Percentiles rank a stretch among this genome's conserved stretches.
These are phyloP conservation scores for Eremothecium coryli DNA, from an alignment of 1,139 yeast genomes.

Conservation along the genomic window DNA sequence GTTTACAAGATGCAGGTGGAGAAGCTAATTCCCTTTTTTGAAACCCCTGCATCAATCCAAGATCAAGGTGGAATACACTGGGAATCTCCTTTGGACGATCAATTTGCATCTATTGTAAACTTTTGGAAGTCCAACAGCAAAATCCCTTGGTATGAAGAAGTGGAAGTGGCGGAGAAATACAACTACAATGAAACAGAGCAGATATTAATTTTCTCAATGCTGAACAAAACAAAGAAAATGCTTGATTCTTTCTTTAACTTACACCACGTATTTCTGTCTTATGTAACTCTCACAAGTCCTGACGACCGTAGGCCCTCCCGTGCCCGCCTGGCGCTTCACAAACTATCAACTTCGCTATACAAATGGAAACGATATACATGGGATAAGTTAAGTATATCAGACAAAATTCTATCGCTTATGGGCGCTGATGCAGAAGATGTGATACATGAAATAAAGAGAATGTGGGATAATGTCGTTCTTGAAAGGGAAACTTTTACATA, in stretches of 20 bases:
- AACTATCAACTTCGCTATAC: not conserved
- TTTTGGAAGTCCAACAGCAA: constrained; percentile 5
- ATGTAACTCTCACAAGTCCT: not conserved
- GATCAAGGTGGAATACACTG: constrained; percentile 1
- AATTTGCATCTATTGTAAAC: constrained; percentile 2
- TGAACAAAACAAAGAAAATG: not conserved
- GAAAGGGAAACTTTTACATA: constrained; percentile 7
- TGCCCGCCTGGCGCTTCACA: not conserved
- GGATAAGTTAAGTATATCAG: constrained; percentile 9
- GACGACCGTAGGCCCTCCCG: not conserved
- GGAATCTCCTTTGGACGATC: constrained; percentile 4
- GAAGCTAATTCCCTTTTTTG: constrained; percentile 42
- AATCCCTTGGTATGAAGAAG: constrained; percentile 17
- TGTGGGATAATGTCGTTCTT: constrained; percentile 7
- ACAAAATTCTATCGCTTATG: constrained; percentile 5
- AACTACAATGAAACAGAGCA: constrained; percentile 5
- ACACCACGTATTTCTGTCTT: not conserved
- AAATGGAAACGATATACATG: constrained; percentile 3
- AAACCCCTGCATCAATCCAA: constrained; percentile 3
- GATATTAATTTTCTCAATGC: not conserved
- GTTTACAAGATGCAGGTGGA: constrained; percentile 22
- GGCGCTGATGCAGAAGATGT: constrained; percentile 6
- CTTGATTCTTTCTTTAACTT: constrained; percentile 1
- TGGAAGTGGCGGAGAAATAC: constrained; percentile 18
- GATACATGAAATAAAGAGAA: constrained; percentile 2